Evolutionary conservation across 306 rosid genomes (phyloP), one percentile per base, ranked within the genome.

Genomic region (Acacia melanoxylon): DNA sequence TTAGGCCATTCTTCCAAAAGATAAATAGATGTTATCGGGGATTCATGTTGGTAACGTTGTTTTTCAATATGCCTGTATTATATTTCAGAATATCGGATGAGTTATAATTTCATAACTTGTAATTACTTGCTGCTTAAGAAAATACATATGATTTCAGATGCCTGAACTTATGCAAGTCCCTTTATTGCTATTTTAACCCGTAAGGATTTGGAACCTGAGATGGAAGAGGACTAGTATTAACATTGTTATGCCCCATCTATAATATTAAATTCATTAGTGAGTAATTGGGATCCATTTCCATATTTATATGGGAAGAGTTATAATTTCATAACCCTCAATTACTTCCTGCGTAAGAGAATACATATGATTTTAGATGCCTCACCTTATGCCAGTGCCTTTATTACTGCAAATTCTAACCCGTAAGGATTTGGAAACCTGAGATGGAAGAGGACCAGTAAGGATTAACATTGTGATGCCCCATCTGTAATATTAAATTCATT

Each of bases 391-490:
- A n/a, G 68, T 73, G 19, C 4, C 12, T 67, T 52, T 44, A 25
- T 81, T 81, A 61, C 70, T 35, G 12, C 35, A 75, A 74, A 40
- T 81, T 73, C 68, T 66, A 41, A 22, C 27, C 25, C 46, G 52
- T 63, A n/a, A 75, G 51, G 52, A 25, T 54, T 40, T 56, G 33
- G 52, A 48, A 81, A 73, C 29, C 49, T 73, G 66, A 63, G 62
- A 41, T 19, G 20, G 70, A 54, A n/a, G 8, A 29, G 20, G 82
- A 35, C 29, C 45, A 19, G 17, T 66, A 12, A 56, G 41, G 41
- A 66, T 25, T 11, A 22, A 9, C 56, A 7, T 61, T 44, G 24
- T 29, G 48, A 42, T 66, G 61, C 17, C 76, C 67, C 71, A 65
- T 22, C 51, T 72, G 8, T 29, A 71, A 44, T 11, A 80, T 45